phyloP scores from a whole-genome alignment of 148 eudicot genomes.

The Chenopodium berlandieri region DNA sequence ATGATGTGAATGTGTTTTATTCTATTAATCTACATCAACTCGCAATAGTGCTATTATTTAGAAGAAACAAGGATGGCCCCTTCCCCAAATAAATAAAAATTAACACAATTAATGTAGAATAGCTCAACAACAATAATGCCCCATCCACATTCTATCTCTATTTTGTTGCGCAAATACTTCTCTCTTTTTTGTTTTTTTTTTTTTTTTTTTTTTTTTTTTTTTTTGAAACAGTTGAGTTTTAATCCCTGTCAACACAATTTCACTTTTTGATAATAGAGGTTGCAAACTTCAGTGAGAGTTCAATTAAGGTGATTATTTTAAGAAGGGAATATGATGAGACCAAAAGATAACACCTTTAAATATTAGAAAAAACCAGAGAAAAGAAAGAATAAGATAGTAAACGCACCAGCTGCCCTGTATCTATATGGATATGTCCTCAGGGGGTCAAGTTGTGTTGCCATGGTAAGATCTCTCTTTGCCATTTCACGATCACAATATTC shows the following conservation, averaged over 20 bases:
- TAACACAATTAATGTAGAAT: too few species aligned
- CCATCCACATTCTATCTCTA: background rate
- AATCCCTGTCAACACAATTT: background rate
- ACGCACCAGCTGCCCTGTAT: conserved; percentile 89
- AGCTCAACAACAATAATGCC: background rate
- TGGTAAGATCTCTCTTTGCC: conserved; percentile 72
- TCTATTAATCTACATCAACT: background rate
- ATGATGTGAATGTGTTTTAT: background rate
- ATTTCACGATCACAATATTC: conserved; percentile 92
- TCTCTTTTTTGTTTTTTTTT: background rate
- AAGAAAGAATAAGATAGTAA: background rate
- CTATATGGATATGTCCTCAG: conserved; percentile 83
- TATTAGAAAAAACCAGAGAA: background rate
- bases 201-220: too few species aligned
- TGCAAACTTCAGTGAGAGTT: background rate
- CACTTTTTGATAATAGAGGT: background rate
- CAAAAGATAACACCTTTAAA: background rate
- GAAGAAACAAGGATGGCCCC: background rate
- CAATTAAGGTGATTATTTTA: background rate
- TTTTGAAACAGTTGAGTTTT: background rate
- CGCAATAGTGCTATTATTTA: background rate
- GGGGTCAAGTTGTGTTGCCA: conserved; percentile 79
- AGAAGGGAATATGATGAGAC: background rate
- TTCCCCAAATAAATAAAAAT: background rate
- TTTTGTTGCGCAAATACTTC: background rate